Evolutionary conservation across 1,284 basidiomycete genomes (phyloP), one percentile per base, ranked within the genome.

Genomic region (Rhodotorula sp.): DNA sequence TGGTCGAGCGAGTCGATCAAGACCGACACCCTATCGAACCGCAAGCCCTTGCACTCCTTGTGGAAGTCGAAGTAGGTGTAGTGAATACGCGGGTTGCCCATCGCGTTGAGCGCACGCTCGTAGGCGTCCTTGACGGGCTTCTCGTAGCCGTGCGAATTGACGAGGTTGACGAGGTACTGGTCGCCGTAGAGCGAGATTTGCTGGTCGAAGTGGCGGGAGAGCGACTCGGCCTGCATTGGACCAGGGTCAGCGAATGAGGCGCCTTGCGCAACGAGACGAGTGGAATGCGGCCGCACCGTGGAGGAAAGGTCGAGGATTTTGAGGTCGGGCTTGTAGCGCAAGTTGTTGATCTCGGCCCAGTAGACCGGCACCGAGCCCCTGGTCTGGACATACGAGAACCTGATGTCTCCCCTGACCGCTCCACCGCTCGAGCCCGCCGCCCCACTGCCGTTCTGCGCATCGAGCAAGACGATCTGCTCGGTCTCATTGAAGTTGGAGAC

Each of bases 11-110:
- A 84, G 67, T 92, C 90, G 52, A 97, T 85, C 52, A 99, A 85
- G 24, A 92, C 81, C 71, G 87, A 87, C 74, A 99, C 92, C 59
- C 92, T 87, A 78, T 99, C 92, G 86, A 94, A 99, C 67, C 92
- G 88, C 89, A 99, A 92, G 51, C 91, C 86, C 79, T 88, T 91
- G 84, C 95, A 98, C 81, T 98, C 94, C 76, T 87, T 88, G 81
- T 98, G 95, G 84, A 99, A 99, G 80, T 99, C 96, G 79, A 96
- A 99, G 83, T 98, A 97, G 71, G 91, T 85, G 79, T 99, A 99
- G 78, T 88, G 88, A 62, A 93, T 88, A 65, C 81, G 79, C 44
- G 76, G 70, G 30, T 79, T 77, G 18, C 72, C 75, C 31, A 78
- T 73, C 15, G 78, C 75, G n/a, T 79, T 81, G 50, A 97, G 81